A percentile compares a stretch with the other conserved stretches of the same genome.
Evolutionary conservation across 78 protist genomes (phyloP).

Genomic region (Dictyostelium capitatum): DNA sequence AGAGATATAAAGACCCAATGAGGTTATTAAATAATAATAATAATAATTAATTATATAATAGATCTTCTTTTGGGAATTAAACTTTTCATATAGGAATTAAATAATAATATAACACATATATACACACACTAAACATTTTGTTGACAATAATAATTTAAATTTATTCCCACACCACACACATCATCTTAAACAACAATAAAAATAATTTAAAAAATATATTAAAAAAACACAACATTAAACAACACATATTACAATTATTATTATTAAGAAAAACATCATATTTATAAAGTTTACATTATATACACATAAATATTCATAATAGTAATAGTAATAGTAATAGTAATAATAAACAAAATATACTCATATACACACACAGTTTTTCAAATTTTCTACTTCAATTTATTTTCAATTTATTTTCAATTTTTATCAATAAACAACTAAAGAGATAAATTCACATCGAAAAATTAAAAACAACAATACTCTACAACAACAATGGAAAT

Average conservation of each 20-base stretch:
- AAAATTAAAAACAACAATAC: neutral
- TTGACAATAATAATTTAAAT: no score
- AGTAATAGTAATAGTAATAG: neutral
- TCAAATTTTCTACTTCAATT: no score
- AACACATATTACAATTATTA: neutral
- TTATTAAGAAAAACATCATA: neutral
- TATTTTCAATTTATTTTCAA: no score
- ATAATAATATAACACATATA: neutral
- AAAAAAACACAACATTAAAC: neutral
- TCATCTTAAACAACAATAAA: neutral
- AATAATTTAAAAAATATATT: neutral
- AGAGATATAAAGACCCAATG: neutral
- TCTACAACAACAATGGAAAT: neutral
- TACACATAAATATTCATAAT: neutral
- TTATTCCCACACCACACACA: neutral
- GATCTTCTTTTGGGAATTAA: constrained; percentile 3
- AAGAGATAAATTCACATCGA: neutral
- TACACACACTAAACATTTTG: no score
- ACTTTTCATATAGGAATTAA: neutral
- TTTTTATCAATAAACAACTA: neutral
- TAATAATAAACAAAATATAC: neutral
- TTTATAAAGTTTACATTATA: neutral
- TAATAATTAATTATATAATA: neutral
- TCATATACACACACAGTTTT: no score
- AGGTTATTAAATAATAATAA: neutral